Conservation (phyloP, 148 eudicot genomes). For the Selenicereus undatus region DNA sequence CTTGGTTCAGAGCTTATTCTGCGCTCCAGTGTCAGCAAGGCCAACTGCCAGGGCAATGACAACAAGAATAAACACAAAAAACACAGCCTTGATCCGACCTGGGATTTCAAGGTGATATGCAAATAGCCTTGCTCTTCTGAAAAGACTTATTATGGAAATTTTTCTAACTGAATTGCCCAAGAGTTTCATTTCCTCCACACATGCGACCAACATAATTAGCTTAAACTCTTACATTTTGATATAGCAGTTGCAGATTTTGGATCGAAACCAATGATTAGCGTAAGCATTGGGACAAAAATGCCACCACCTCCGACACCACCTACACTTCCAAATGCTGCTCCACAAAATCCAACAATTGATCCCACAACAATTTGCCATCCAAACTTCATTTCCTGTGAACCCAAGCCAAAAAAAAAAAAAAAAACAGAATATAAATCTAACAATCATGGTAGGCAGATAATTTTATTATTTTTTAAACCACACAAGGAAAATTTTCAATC, state of each 20-base stretch:
- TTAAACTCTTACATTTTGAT: conserved; percentile 74
- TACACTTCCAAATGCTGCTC: conserved; percentile 97
- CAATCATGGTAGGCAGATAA: background rate
- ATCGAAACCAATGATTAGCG: conserved; percentile 80
- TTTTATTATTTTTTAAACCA: background rate
- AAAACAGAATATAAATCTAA: background rate
- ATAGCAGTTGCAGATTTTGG: conserved; percentile 91
- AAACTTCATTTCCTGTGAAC: conserved; percentile 66
- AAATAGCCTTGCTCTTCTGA: background rate
- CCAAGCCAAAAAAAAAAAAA: background rate
- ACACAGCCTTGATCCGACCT: background rate
- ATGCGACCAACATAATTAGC: background rate
- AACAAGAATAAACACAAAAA: too few species aligned
- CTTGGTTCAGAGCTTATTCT: background rate
- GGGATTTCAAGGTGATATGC: background rate
- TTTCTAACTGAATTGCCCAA: background rate
- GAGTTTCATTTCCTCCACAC: too few species aligned
- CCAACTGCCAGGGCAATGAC: background rate
- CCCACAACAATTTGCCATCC: conserved; percentile 67
- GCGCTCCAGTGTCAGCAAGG: background rate
- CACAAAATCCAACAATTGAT: conserved; percentile 66
- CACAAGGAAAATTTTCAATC: background rate
- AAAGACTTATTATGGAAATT: background rate
- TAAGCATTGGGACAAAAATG: conserved; percentile 93
- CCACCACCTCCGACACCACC: conserved; percentile 99